These are phyloP conservation scores for Cytospora piceicola DNA, from an alignment of 2,329 filamentous ascomycete species.

Conservation along the genomic window DNA sequence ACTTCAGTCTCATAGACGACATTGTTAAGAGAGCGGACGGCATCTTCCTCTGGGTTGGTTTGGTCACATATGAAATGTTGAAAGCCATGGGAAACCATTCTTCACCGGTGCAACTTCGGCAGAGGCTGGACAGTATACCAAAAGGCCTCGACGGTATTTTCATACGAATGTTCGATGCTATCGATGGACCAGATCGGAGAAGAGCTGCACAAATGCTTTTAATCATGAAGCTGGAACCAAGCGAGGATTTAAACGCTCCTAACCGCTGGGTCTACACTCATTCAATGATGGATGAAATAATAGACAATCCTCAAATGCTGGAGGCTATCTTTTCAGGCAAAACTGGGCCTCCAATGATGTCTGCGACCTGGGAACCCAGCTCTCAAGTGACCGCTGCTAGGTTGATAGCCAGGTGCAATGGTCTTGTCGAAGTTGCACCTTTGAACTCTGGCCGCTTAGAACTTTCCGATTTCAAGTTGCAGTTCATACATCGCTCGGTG, in stretches of 20 bases:
- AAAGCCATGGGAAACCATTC: conserved; percentile 14
- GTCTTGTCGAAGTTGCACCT: neutral
- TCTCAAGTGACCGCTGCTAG: neutral
- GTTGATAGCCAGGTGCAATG: conserved; percentile 11
- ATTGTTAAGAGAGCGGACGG: conserved; percentile 10
- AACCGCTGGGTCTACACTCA: neutral
- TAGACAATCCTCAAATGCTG: neutral
- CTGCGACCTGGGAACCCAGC: neutral
- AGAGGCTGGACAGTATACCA: neutral
- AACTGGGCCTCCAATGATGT: neutral
- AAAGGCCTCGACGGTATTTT: neutral
- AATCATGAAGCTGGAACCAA: neutral
- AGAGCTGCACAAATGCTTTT: conserved; percentile 11
- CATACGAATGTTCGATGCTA: conserved; percentile 4
- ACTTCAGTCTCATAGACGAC: neutral
- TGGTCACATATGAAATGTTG: conserved; percentile 6
- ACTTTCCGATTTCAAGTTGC: neutral
- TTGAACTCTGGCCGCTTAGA: neutral
- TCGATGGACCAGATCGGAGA: neutral
- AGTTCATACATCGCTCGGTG: conserved; percentile 8
- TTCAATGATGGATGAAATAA: neutral
- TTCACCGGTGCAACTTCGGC: neutral
- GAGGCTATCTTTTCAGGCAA: neutral
- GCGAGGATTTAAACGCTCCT: too few species aligned
- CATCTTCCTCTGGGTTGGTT: conserved; percentile 8